These are phyloP conservation scores for Cenchrus purpureus DNA, from an alignment of 176 grass and related monocot species.

Conservation along the genomic window DNA sequence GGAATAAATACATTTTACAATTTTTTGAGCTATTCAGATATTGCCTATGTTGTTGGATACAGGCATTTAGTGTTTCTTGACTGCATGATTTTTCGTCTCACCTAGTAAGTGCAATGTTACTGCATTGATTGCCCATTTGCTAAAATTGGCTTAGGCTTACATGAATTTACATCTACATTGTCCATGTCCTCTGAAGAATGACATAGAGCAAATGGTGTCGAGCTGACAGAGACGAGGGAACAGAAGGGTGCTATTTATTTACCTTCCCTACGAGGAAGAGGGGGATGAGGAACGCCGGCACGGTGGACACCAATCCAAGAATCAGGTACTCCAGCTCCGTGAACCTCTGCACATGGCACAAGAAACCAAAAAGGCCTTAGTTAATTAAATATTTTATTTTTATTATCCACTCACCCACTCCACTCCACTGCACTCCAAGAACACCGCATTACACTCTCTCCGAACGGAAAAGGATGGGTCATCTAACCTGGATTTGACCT, in stretches of 20 bases:
- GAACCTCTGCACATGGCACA: slow-evolving; percentile 65
- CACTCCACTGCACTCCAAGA: not conserved
- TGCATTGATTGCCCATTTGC: not conserved
- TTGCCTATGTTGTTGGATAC: not conserved
- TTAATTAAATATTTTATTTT: not conserved
- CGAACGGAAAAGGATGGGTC: too few relatives aligned
- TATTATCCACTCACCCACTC: not conserved
- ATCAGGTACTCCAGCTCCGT: slow-evolving; percentile 90
- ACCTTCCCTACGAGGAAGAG: slow-evolving; percentile 88
- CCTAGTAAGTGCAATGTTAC: not conserved
- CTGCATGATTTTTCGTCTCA: too few relatives aligned
- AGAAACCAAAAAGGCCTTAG: slow-evolving; percentile 2
- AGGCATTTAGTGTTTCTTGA: not conserved
- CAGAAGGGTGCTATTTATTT: slow-evolving; percentile 4
- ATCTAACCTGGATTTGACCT: too few relatives aligned
- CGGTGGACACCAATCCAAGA: slow-evolving; percentile 77
- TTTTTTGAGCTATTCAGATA: not conserved
- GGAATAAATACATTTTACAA: not conserved
- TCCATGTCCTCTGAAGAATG: not conserved
- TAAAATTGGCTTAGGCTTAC: not conserved
- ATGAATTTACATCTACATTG: not conserved
- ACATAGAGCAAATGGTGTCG: not conserved
- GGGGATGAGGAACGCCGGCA: slow-evolving; percentile 78
- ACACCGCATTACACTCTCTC: too few relatives aligned
- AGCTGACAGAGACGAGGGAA: not conserved